Evolutionary conservation across 768 basidiomycete genomes (phyloP), one percentile per base, ranked within the genome.

Genomic region (Cystofilobasidium capitatum): DNA sequence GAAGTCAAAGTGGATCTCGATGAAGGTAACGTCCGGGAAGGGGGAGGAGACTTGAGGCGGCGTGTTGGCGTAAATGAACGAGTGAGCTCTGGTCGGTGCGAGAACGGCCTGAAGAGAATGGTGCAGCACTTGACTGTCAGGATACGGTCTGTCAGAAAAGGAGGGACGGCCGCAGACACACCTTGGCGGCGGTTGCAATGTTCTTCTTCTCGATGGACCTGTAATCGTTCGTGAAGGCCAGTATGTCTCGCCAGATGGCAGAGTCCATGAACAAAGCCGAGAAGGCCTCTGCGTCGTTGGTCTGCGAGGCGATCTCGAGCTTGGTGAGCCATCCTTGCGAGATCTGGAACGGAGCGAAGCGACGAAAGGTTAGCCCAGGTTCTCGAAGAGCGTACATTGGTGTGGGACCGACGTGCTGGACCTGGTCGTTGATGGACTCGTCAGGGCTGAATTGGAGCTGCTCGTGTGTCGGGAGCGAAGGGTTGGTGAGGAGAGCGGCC

Each of bases 221-320:
- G 17, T 58, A 39, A 4, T 58, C 57, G 31, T 58, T 58, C 26
- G 57, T 58, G 31, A 58, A 58, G 37, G 57, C 57, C 24, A 58
- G 37, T n/a, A 58, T 35, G 57, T 58, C 57, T 7, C 57, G 57
- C 57, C 57, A 58, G 57, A 58, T 20, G n/a, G 47, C 47, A 5
- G n/a, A 24, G 2, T 49, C 47, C n/a, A 8, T n/a, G 47, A 49
- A 49, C 4, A 49, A 26, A 13, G 22, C n/a, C 13, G 47, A 10
- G 24, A 49, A 49, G 2, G 47, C 47, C 4, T 49, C 47, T 6
- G 47, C 3, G n/a, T 49, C 47, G 47, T 49, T 24, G 47, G 10
- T 49, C 47, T 10, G 10, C n/a, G n/a, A 49, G 7, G 47, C 47
- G 14, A 49, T 10, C 47, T 49, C 47, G 47, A 49, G 47, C 47